Evolutionary conservation across 2,329 filamentous ascomycete genomes (phyloP).

Genomic region (Emmonsiellopsis sp.): DNA sequence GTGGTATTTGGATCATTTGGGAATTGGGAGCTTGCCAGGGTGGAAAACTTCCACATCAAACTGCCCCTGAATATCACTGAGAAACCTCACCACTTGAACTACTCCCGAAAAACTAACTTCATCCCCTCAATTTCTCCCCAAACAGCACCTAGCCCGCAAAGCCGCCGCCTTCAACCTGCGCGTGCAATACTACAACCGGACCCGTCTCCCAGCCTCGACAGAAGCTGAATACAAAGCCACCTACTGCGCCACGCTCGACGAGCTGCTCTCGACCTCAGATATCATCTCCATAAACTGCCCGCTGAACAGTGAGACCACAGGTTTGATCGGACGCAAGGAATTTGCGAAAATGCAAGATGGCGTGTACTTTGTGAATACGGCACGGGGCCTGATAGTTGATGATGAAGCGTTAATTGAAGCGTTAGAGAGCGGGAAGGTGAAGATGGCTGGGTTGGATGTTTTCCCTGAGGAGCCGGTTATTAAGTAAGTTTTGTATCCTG

Average conservation of each 20-base stretch:
- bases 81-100: too few species aligned
- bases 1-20: too few species aligned
- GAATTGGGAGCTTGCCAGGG: too few species aligned
- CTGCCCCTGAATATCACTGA: not conserved
- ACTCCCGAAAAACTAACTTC: too few species aligned
- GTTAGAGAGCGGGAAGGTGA: constrained; percentile 38
- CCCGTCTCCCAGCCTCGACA: constrained; percentile 22
- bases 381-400: constrained; percentile 41
- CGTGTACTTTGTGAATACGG: constrained; percentile 42
- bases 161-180: constrained; percentile 35
- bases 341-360: constrained; percentile 41
- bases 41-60: too few species aligned
- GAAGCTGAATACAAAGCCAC: constrained; percentile 27
- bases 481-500: not conserved
- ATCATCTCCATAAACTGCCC: constrained; percentile 42
- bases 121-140: too few species aligned
- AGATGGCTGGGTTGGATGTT: constrained; percentile 41
- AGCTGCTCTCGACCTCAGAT: constrained; percentile 33
- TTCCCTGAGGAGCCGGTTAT: constrained; percentile 37
- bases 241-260: constrained; percentile 29
- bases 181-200: constrained; percentile 37
- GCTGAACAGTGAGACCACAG: constrained; percentile 30
- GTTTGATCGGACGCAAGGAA: constrained; percentile 31
- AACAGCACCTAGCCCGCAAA: constrained; percentile 29
- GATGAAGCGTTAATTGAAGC: constrained; percentile 40